These are phyloP conservation scores for Pachyrhizus erosus DNA, from an alignment of 306 rosid genomes.

Conservation along the genomic window DNA sequence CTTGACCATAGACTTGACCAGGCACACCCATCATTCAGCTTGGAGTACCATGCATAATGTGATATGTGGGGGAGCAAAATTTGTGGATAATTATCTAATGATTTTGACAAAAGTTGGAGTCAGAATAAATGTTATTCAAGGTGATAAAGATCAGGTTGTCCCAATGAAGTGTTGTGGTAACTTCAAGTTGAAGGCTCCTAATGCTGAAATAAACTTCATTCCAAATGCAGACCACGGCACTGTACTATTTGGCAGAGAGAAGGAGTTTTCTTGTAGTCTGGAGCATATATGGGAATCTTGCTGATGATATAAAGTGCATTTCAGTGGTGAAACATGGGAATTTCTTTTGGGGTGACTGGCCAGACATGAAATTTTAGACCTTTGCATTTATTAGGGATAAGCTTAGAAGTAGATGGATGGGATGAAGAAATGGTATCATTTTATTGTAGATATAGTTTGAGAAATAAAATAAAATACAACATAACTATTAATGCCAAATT, in stretches of 20 bases:
- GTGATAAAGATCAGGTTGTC: slow-evolving; percentile 66
- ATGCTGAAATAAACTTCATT: slow-evolving; percentile 59
- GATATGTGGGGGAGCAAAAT: slow-evolving; percentile 74
- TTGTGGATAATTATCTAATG: slow-evolving; percentile 57
- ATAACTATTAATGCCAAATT: background rate
- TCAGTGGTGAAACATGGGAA: background rate
- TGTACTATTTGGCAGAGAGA: slow-evolving; percentile 67
- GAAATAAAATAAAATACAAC: background rate
- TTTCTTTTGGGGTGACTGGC: background rate
- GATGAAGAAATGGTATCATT: background rate
- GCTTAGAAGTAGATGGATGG: background rate
- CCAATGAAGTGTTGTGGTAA: slow-evolving; percentile 61
- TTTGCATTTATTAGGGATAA: background rate
- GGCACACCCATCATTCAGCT: slow-evolving; percentile 93
- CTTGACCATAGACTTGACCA: slow-evolving; percentile 57
- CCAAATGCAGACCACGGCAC: slow-evolving; percentile 62
- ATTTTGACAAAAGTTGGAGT: slow-evolving; percentile 56
- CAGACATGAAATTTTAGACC: background rate
- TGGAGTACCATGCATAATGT: slow-evolving; percentile 93
- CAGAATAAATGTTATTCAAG: slow-evolving; percentile 63
- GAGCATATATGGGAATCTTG: slow-evolving; percentile 59
- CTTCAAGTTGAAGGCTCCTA: slow-evolving; percentile 59
- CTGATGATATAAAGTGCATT: slow-evolving; percentile 6
- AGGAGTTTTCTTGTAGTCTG: slow-evolving; percentile 52
- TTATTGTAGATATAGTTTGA: background rate